Base-by-base conservation (phyloP, 140 eudicot species). In the Flaveria floridana region DNA sequence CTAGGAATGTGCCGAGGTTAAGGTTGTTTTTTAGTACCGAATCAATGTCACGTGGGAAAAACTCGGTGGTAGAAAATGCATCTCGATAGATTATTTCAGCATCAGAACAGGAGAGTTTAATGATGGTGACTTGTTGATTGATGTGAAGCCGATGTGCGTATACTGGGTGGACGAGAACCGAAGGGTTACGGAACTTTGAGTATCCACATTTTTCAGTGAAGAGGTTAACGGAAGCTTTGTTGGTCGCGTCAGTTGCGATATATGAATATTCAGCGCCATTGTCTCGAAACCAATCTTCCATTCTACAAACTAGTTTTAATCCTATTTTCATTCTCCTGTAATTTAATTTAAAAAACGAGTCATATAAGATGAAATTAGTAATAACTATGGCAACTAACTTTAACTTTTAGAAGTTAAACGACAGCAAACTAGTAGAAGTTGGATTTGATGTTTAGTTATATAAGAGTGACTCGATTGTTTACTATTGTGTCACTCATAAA, bases 11-110 rank as follows among this genome's bases (percentile, higher is more conserved):
- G 34, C 99, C 99, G 5, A 91, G 84, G 53, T 72, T 90, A 50
- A 94, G 95, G 16, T 73, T 84, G 80, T 94, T 94, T 74, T 64
- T 82, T 30, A 94, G 72, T 19, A 94, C 82, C 0, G 96, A 77
- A 76, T 86, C 99, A 68, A 94, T 88, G 88, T 94, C 99, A 8
- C 92, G 83, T 1, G 99, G 99, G 71, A 90, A 94, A 80, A 94
- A 94, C 89, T 94, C 99, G 55, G 87, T 85, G 73, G 97, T 87
- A 41, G 95, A 86, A 82, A 88, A 94, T 20, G 84, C 80, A 15
- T 75, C 82, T 19, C 96, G 91, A 83, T 94, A 94, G 72, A 94
- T 85, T 21, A 73, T 65, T 76, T 85, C 97, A 1, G 99, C 99
- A 30, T 94, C 96, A 3, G 75, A 19, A 13, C 84, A 56, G 34